Evolutionary conservation across 768 basidiomycete genomes (phyloP).

Genomic region (Cyclocybe aegerita): DNA sequence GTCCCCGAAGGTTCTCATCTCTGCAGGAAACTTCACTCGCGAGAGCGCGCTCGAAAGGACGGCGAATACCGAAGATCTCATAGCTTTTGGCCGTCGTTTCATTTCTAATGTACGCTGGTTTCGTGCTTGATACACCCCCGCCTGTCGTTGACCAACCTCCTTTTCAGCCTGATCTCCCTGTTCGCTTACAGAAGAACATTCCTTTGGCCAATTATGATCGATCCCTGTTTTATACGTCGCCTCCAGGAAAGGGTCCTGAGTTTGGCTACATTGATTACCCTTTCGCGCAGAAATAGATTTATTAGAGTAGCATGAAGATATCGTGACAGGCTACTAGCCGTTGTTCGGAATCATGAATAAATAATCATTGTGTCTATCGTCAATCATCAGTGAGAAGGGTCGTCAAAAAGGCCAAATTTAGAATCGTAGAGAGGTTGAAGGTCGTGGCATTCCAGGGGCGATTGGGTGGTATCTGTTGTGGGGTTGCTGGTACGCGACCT

Average conservation of each 20-base stretch:
- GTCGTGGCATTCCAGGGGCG: no score
- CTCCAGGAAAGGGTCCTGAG: conserved; percentile 19
- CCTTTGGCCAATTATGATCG: conserved; percentile 31
- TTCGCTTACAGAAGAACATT: conserved; percentile 29
- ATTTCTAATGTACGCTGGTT: conserved; percentile 30
- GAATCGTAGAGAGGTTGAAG: no score
- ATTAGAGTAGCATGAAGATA: no score
- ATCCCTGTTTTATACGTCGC: conserved; percentile 36
- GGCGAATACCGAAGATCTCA: conserved; percentile 30
- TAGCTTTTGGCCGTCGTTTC: conserved; percentile 30
- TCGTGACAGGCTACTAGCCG: no score
- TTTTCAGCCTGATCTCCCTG: conserved; percentile 41
- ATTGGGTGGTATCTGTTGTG: no score
- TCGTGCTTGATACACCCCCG: not conserved
- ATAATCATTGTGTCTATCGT: no score
- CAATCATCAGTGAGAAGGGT: no score
- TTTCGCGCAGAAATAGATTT: conserved; percentile 13
- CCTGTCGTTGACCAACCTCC: not conserved
- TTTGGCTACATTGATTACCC: conserved; percentile 30
- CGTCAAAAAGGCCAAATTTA: no score
- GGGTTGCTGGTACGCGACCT: no score
- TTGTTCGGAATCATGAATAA: no score
- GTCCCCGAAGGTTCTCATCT: conserved; percentile 38
- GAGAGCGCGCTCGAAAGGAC: conserved; percentile 36
- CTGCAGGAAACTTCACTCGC: conserved; percentile 43